Evolutionary conservation across 805 yeast genomes (phyloP).

Genomic region (Saccharomyces cerevisiae): DNA sequence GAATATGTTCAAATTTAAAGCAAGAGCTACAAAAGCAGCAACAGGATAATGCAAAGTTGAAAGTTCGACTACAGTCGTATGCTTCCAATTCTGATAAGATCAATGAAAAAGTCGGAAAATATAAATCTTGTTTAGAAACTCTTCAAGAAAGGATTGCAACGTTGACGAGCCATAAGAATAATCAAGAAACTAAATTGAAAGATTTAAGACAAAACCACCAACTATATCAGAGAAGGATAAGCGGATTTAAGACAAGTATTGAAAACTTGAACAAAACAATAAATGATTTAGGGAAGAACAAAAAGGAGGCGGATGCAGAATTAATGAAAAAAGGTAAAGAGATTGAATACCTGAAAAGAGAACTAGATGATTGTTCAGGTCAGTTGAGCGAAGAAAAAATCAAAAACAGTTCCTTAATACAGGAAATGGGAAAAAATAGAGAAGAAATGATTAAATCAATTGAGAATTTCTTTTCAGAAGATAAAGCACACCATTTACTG

Average conservation of each 20-base stretch:
- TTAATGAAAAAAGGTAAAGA: slow-evolving; percentile 26
- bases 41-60: slow-evolving; percentile 22
- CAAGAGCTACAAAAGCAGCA: slow-evolving; percentile 27
- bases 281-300: slow-evolving; percentile 20
- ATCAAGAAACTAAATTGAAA: slow-evolving; percentile 15
- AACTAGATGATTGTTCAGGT: slow-evolving; percentile 38
- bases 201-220: slow-evolving; percentile 22
- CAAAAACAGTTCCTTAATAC: slow-evolving; percentile 22
- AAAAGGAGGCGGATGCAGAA: slow-evolving; percentile 15
- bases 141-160: slow-evolving; percentile 19
- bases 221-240: slow-evolving; percentile 11
- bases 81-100: slow-evolving; percentile 19
- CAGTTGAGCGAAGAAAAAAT: slow-evolving; percentile 41
- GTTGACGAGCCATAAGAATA: slow-evolving; percentile 18
- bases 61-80: slow-evolving; percentile 16
- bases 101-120: slow-evolving; percentile 15
- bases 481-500: not conserved
- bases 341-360: slow-evolving; percentile 29
- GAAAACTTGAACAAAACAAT: slow-evolving; percentile 17
- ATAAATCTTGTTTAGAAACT: slow-evolving; percentile 15
- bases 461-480: not conserved
- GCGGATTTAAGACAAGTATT: slow-evolving; percentile 17
- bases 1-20: slow-evolving; percentile 29
- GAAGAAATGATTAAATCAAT: slow-evolving; percentile 2
- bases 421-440: slow-evolving; percentile 13